Percentiles rank a stretch among this genome's conserved stretches.
phyloP scores from a whole-genome alignment of 2,329 filamentous ascomycete genomes.

The Phialocephala subalpina region DNA sequence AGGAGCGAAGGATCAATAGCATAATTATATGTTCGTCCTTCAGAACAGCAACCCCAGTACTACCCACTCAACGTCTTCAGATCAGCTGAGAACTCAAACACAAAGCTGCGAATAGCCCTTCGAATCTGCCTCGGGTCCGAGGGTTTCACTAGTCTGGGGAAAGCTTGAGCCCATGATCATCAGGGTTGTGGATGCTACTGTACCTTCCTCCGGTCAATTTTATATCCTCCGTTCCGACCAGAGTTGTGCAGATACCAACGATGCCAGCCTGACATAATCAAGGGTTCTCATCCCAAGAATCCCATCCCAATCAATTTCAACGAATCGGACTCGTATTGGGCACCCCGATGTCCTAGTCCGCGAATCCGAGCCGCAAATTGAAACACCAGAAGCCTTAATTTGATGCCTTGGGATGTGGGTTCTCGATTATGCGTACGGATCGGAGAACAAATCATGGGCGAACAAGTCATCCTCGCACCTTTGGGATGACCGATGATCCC shows the following conservation, averaged over 20 bases:
- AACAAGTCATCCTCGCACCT: background rate
- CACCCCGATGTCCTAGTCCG: background rate
- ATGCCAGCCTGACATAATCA: background rate
- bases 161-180: background rate
- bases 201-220: background rate
- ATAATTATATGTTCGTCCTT: background rate
- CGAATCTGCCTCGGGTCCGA: background rate
- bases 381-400: constrained; percentile 8
- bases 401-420: background rate
- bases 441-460: constrained; percentile 1
- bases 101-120: background rate
- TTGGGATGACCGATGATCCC: constrained; percentile 2
- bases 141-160: background rate
- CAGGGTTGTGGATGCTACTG: background rate
- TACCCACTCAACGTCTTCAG: background rate
- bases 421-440: background rate
- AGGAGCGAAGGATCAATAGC: constrained; percentile 1
- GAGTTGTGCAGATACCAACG: background rate
- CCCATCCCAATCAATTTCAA: background rate
- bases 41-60: background rate
- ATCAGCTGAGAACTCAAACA: background rate
- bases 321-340: background rate
- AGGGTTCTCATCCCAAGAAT: background rate
- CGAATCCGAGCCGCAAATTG: background rate
- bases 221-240: constrained; percentile 6